Evolutionary conservation across 441 rosid genomes (phyloP).

Genomic region (Gossypium armourianum): DNA sequence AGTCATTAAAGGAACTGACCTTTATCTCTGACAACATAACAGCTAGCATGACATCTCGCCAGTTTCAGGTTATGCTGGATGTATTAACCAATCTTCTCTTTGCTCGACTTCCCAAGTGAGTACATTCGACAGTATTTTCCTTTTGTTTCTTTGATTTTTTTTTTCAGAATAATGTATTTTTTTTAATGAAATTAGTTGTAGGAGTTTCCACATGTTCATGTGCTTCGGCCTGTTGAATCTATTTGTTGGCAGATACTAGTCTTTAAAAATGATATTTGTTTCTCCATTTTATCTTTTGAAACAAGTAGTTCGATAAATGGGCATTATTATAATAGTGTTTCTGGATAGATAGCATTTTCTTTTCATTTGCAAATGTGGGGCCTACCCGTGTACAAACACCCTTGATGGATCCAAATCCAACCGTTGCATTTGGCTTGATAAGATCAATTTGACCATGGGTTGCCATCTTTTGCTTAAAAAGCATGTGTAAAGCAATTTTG

Average conservation of each 20-base stretch:
- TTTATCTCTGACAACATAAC: conserved; percentile 77
- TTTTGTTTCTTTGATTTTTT: conserved; percentile 2
- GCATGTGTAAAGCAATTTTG: conserved; percentile 9
- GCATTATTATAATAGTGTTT: not conserved
- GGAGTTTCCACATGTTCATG: not conserved
- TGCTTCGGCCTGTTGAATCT: conserved; percentile 3
- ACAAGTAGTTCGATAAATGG: not conserved
- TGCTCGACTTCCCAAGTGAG: conserved; percentile 96
- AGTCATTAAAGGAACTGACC: conserved; percentile 90
- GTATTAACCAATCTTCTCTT: conserved; percentile 95
- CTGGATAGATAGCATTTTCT: not conserved
- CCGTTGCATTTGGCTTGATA: not conserved
- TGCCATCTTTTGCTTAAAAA: not conserved
- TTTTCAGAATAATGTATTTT: not conserved
- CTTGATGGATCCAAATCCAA: conserved; percentile 1
- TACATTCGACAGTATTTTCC: conserved; percentile 17
- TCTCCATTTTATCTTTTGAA: not conserved
- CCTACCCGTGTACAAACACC: not conserved
- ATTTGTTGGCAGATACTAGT: not conserved
- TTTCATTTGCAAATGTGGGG: not conserved
- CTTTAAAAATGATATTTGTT: not conserved
- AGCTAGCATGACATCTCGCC: conserved; percentile 97
- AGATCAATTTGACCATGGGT: not conserved
- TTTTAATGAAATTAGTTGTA: not conserved
- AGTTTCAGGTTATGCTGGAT: conserved; percentile 94